These are phyloP conservation scores for Phanerochaete carnosa DNA, from an alignment of 768 basidiomycete genomes.

Conservation along the genomic window DNA sequence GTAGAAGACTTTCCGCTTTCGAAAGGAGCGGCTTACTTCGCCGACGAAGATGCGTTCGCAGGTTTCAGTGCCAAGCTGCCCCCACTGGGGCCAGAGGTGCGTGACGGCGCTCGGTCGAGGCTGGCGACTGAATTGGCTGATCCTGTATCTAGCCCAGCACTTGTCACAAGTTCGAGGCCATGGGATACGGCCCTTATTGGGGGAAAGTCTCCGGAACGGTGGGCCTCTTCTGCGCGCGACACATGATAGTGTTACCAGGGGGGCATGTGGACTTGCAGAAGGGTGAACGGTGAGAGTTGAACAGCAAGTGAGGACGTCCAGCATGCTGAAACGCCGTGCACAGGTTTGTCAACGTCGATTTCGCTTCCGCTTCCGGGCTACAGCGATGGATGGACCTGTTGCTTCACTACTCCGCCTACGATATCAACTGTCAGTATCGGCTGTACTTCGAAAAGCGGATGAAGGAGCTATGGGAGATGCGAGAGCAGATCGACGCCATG, in stretches of 20 bases:
- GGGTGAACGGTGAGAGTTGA: slow-evolving; percentile 14
- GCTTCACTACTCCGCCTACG: slow-evolving; percentile 16
- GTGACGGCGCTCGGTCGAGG: neutral
- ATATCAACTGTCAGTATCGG: slow-evolving; percentile 26
- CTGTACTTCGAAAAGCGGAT: slow-evolving; percentile 5
- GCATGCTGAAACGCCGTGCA: neutral
- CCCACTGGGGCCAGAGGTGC: slow-evolving; percentile 1
- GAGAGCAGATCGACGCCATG: neutral
- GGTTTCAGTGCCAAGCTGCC: neutral
- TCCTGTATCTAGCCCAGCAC: slow-evolving; percentile 3
- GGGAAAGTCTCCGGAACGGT: slow-evolving; percentile 13
- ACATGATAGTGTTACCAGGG: slow-evolving; percentile 14
- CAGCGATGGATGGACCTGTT: slow-evolving; percentile 4
- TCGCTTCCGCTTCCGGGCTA: slow-evolving; percentile 6
- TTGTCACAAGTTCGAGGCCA: slow-evolving; percentile 17
- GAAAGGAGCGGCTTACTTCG: slow-evolving; percentile 12
- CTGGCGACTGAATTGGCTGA: neutral
- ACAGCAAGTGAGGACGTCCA: neutral
- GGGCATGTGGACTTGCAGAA: slow-evolving; percentile 16
- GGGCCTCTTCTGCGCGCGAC: slow-evolving; percentile 13
- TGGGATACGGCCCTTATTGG: slow-evolving; percentile 10
- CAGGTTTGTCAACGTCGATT: slow-evolving; percentile 14
- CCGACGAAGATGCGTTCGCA: slow-evolving; percentile 5
- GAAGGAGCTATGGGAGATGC: neutral
- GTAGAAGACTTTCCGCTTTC: slow-evolving; percentile 10